Conservation (phyloP, 306 rosid species). For the Casuarina equisetifolia region DNA sequence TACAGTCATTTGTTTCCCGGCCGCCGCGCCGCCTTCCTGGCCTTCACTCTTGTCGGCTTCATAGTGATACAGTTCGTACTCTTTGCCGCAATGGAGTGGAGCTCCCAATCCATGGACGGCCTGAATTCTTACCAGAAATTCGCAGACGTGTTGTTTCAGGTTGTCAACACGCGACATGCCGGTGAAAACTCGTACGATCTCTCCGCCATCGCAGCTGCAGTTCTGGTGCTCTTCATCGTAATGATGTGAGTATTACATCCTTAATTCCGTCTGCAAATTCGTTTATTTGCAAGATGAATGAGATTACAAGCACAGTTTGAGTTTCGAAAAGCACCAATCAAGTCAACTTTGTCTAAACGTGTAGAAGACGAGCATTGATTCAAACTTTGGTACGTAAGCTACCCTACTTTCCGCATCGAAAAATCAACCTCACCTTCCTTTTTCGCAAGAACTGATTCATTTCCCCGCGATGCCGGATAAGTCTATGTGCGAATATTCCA, state of each 20-base stretch:
- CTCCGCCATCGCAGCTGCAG: conserved; percentile 62
- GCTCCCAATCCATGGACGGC: conserved; percentile 49
- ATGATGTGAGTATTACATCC: conserved; percentile 56
- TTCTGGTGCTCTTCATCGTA: conserved; percentile 56
- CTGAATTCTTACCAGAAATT: conserved; percentile 49
- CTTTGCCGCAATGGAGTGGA: conserved; percentile 66
- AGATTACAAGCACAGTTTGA: no score
- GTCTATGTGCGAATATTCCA: not conserved
- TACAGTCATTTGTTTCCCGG: conserved; percentile 46
- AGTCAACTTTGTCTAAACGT: no score
- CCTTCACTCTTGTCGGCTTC: conserved; percentile 42
- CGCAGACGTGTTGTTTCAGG: conserved; percentile 52
- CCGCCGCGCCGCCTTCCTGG: conserved; percentile 37
- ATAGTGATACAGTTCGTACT: conserved; percentile 42
- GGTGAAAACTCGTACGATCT: conserved; percentile 69
- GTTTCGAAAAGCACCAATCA: no score
- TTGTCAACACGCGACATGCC: conserved; percentile 49
- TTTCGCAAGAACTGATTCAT: not conserved
- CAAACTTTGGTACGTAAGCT: no score
- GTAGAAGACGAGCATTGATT: no score
- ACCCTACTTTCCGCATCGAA: no score
- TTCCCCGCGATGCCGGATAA: not conserved
- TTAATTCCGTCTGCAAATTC: not conserved
- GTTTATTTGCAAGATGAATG: no score
- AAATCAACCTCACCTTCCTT: not conserved